Conservation (phyloP, 176 grass and related monocot species). For the Aegilops tauschii region DNA sequence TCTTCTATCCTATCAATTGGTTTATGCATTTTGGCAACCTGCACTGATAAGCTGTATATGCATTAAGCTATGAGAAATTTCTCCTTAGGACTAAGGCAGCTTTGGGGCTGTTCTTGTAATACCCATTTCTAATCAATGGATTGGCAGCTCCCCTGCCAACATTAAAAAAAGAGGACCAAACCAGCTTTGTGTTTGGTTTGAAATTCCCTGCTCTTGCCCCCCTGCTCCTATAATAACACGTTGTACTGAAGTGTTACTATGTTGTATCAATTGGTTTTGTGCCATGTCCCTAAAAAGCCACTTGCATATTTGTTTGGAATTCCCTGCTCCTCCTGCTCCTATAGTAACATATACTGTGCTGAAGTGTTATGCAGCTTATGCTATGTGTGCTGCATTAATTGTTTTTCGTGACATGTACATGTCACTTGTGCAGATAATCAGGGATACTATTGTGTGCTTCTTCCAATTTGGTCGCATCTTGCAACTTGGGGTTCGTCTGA, state of each 20-base stretch:
- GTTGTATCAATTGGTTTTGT: not conserved
- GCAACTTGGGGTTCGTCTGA: not conserved
- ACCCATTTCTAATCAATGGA: too few species aligned
- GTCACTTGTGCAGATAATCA: not conserved
- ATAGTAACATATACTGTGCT: not conserved
- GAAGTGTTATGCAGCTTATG: not conserved
- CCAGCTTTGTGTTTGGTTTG: not conserved
- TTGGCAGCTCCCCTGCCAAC: too few species aligned
- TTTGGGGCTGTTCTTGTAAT: too few species aligned
- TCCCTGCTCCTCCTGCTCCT: not conserved
- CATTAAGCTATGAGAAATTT: not conserved
- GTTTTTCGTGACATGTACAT: not conserved
- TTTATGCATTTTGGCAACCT: not conserved
- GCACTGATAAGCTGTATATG: not conserved
- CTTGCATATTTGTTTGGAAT: not conserved
- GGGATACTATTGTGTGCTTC: not conserved
- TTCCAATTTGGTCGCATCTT: not conserved
- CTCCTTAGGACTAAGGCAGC: not conserved
- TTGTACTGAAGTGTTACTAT: not conserved
- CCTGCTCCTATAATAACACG: not conserved
- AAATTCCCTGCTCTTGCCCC: not conserved
- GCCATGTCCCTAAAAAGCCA: not conserved
- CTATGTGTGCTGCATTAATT: not conserved
- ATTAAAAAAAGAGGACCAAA: too few species aligned
- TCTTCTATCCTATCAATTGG: not conserved